Evolutionary conservation across 1,139 yeast species (phyloP).

Genomic region (Geotrichum histeridarum): DNA sequence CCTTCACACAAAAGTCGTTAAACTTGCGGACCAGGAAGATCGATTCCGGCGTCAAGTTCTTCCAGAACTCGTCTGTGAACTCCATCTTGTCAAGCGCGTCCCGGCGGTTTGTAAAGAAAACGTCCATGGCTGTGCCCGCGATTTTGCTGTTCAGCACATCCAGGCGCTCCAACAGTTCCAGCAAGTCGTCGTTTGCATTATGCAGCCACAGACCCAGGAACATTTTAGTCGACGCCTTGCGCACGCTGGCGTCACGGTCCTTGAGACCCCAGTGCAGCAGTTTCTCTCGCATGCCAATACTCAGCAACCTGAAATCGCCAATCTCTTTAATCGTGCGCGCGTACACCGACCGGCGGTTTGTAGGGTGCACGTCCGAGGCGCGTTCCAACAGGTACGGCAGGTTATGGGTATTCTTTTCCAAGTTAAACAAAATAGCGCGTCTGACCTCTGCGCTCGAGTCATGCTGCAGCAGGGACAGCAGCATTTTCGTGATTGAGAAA

Average conservation of each 20-base stretch:
- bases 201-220: slow-evolving; percentile 70
- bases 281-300: slow-evolving; percentile 56
- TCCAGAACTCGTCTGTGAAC: slow-evolving; percentile 61
- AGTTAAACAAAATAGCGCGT: slow-evolving; percentile 70
- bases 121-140: slow-evolving; percentile 55
- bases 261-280: slow-evolving; percentile 77
- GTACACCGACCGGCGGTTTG: slow-evolving; percentile 69
- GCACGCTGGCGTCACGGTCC: slow-evolving; percentile 75
- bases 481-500: slow-evolving; percentile 39
- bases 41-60: slow-evolving; percentile 64
- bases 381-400: slow-evolving; percentile 65
- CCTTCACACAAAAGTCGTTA: slow-evolving; percentile 56
- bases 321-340: slow-evolving; percentile 63
- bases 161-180: slow-evolving; percentile 64
- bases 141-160: slow-evolving; percentile 67
- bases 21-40: slow-evolving; percentile 67
- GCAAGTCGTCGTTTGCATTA: slow-evolving; percentile 61
- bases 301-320: slow-evolving; percentile 61
- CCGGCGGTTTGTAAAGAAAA: slow-evolving; percentile 56
- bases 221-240: slow-evolving; percentile 66
- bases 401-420: slow-evolving; percentile 53
- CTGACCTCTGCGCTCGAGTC: slow-evolving; percentile 75
- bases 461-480: slow-evolving; percentile 56
- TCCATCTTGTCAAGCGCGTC: slow-evolving; percentile 57
- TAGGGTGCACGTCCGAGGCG: slow-evolving; percentile 71